Percentiles rank a stretch among this genome's conserved stretches.
phyloP scores from a whole-genome alignment of 768 basidiomycete species.

The Phylloporus rhodoxanthus region DNA sequence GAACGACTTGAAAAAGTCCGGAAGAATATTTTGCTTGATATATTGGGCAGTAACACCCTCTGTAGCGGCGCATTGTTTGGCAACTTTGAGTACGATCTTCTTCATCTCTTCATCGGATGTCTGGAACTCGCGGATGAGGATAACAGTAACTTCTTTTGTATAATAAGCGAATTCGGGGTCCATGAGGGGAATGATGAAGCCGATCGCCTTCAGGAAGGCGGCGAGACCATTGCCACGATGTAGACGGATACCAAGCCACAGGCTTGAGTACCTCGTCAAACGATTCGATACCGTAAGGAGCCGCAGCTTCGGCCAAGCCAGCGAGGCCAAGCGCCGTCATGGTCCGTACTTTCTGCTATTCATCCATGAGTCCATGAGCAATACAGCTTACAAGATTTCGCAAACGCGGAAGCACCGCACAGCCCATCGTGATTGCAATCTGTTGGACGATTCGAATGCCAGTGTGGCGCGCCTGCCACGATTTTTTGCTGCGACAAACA shows the following conservation, averaged over 20 bases:
- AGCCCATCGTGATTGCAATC: slow-evolving; percentile 99
- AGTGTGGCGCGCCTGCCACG: slow-evolving; percentile 99
- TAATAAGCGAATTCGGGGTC: slow-evolving; percentile 99
- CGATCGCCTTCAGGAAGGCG: slow-evolving; percentile 86
- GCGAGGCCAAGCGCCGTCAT: slow-evolving; percentile 78
- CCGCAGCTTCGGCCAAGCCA: slow-evolving; percentile 93
- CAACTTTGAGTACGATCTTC: slow-evolving; percentile 98
- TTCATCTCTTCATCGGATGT: slow-evolving; percentile 99
- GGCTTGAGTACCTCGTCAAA: slow-evolving; percentile 91
- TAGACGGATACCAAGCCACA: slow-evolving; percentile 73
- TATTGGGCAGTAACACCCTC: slow-evolving; percentile 96
- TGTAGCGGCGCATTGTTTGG: slow-evolving; percentile 97
- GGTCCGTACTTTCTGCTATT: slow-evolving; percentile 75
- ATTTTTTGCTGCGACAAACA: slow-evolving; percentile 97
- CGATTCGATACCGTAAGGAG: slow-evolving; percentile 98
- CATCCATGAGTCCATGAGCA: slow-evolving; percentile 72
- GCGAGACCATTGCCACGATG: slow-evolving; percentile 76
- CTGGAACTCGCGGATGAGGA: slow-evolving; percentile 97
- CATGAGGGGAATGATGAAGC: slow-evolving; percentile 99
- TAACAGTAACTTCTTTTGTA: slow-evolving; percentile 95
- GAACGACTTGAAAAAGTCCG: slow-evolving; percentile 99
- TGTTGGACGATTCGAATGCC: slow-evolving; percentile 99
- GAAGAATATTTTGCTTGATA: slow-evolving; percentile 55
- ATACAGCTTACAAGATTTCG: slow-evolving; percentile 96
- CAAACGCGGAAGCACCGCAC: slow-evolving; percentile 93